Percentiles rank a stretch among this genome's conserved stretches.
phyloP scores from a whole-genome alignment of 2,329 filamentous ascomycete species.

The Zymoseptoria tritici region DNA sequence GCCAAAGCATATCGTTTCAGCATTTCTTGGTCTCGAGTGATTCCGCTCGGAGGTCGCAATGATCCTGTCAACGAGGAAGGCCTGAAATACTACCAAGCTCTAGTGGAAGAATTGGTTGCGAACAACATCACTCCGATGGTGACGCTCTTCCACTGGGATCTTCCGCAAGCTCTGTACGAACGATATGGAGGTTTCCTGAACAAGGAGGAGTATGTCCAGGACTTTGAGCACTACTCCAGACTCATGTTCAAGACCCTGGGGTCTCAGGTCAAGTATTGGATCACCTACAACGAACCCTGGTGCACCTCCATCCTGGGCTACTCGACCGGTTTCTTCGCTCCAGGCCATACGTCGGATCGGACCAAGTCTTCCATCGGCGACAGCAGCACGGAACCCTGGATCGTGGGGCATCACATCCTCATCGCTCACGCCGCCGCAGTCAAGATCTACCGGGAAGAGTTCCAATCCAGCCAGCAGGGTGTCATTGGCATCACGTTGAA shows the following conservation, averaged over 20 bases:
- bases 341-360: slow-evolving; percentile 72
- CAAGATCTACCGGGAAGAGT: slow-evolving; percentile 74
- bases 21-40: slow-evolving; percentile 73
- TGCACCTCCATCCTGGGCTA: slow-evolving; percentile 59
- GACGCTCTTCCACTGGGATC: slow-evolving; percentile 83
- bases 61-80: slow-evolving; percentile 75
- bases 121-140: slow-evolving; percentile 74
- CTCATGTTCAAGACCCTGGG: slow-evolving; percentile 66
- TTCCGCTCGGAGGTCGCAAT: slow-evolving; percentile 74
- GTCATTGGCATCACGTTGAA: slow-evolving; percentile 85
- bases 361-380: slow-evolving; percentile 64
- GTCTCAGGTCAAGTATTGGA: slow-evolving; percentile 73
- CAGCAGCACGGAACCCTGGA: slow-evolving; percentile 71
- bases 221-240: slow-evolving; percentile 72
- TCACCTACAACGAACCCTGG: slow-evolving; percentile 50
- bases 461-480: slow-evolving; percentile 63
- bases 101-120: slow-evolving; percentile 68
- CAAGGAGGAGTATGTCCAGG: slow-evolving; percentile 72
- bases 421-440: slow-evolving; percentile 74
- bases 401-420: slow-evolving; percentile 71
- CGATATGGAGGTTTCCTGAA: slow-evolving; percentile 76
- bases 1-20: slow-evolving; percentile 77
- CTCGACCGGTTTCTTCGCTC: slow-evolving; percentile 68
- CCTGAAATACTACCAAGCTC: slow-evolving; percentile 67
- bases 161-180: slow-evolving; percentile 69